Percentiles rank a stretch among this genome's conserved stretches.
These are phyloP conservation scores for Phytopythium litorale DNA, from an alignment of 352 stramenopile species.

Conservation along the genomic window DNA sequence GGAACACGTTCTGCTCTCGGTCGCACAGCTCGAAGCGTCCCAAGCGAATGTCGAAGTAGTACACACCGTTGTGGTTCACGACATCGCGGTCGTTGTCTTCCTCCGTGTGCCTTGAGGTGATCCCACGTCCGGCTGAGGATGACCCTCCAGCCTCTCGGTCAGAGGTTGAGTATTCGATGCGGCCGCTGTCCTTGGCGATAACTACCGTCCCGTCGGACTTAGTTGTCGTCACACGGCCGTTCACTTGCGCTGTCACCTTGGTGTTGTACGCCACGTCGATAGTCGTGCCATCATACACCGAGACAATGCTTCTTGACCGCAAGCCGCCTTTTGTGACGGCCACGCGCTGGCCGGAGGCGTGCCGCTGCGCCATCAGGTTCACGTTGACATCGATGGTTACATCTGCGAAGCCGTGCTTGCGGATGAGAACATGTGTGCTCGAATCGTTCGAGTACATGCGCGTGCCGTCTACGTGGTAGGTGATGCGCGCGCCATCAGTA, in stretches of 20 bases:
- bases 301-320: constrained; percentile 46
- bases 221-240: constrained; percentile 46
- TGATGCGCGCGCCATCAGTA: constrained; percentile 48
- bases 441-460: constrained; percentile 46
- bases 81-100: constrained; percentile 63
- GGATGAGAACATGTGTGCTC: constrained; percentile 51
- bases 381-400: constrained; percentile 71
- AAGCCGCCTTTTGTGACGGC: constrained; percentile 70
- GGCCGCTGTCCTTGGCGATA: constrained; percentile 67
- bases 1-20: constrained; percentile 68
- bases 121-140: not conserved
- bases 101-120: not conserved
- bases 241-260: constrained; percentile 70
- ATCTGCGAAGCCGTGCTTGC: constrained; percentile 46
- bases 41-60: constrained; percentile 66
- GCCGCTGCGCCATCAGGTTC: constrained; percentile 50
- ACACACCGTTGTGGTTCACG: constrained; percentile 57
- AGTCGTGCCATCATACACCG: constrained; percentile 49
- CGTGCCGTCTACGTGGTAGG: constrained; percentile 66
- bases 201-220: constrained; percentile 45
- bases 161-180: constrained; percentile 44
- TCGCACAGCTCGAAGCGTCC: constrained; percentile 60
- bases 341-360: constrained; percentile 52
- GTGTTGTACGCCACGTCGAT: constrained; percentile 74
- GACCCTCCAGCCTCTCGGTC: not conserved